Evolutionary conservation across 257 asterid genomes (phyloP), one percentile per base, ranked within the genome.

Genomic region (Linderniella brevidens): DNA sequence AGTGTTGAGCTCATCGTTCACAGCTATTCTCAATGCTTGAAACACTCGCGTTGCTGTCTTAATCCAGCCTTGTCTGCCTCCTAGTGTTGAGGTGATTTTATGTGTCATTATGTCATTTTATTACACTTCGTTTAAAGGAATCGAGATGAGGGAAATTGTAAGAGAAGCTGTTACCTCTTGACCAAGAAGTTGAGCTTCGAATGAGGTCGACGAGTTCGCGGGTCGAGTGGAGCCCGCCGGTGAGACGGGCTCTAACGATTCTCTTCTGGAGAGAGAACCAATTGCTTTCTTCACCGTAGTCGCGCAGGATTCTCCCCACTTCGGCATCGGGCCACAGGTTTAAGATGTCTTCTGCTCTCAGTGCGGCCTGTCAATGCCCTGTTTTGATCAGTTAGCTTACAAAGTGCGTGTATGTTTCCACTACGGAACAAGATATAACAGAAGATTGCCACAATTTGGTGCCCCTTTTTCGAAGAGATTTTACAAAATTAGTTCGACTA

Each of bases 11-110:
- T 90, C 96, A 53, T 88, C 96, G 35, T 88, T 84, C 13, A 88
- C 98, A 40, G 96, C 96, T 74, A 88, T 88, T 52, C 98, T 57
- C 43, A 88, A 61, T 36, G 93, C 98, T 63, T 88, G 98, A 56
- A 88, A 88, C 13, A 90, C 96, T 40, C 98, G 71, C 58, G 82
- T 78, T 2, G 98, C 96, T 1, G 96, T 90, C 75, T 90, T 90
- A 17, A 90, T 90, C 98, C 98, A 90, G 48, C 98, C 98, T 58
- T 90, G 96, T 64, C 96, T 81, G 16, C 93, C 92, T 65, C 93
- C 93, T 83, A 84, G 44, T 43, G 50, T 19, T 29, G 35, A 56
- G 39, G 51, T 15, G 42, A n/a, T 32, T n/a, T 10, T 45, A 37
- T 46, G 41, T 0, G 35, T 19, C 48, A 11, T 20, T 13, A 49